Evolutionary conservation across 768 basidiomycete species (phyloP).

Genomic region (Tephrocybe sp.): DNA sequence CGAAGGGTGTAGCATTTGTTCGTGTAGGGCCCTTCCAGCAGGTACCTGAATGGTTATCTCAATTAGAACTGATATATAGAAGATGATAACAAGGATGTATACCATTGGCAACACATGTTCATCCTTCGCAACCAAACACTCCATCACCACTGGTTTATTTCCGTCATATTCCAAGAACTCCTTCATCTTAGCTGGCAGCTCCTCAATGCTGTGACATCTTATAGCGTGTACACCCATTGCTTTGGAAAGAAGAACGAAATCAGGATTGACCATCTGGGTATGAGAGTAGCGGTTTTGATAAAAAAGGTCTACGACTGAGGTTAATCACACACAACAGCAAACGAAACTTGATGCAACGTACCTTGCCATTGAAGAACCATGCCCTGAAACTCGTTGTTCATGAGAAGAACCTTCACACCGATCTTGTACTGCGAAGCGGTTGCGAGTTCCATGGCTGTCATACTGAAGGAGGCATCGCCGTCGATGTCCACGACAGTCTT

Average conservation of each 20-base stretch:
- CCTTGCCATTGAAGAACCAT: conserved; percentile 99
- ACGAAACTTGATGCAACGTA: conserved; percentile 22
- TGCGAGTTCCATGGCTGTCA: conserved; percentile 99
- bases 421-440: conserved; percentile 90
- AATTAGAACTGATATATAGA: conserved; percentile 5
- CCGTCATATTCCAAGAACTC: conserved; percentile 96
- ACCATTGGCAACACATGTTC: conserved; percentile 95
- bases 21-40: conserved; percentile 93
- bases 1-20: conserved; percentile 76
- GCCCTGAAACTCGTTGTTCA: conserved; percentile 98
- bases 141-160: conserved; percentile 83
- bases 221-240: conserved; percentile 96
- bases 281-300: conserved; percentile 97
- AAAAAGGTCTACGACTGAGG: conserved; percentile 67
- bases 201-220: conserved; percentile 62
- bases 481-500: conserved; percentile 96
- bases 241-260: conserved; percentile 86
- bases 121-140: conserved; percentile 79
- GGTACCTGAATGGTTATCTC: conserved; percentile 54
- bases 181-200: conserved; percentile 94
- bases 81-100: conserved; percentile 14
- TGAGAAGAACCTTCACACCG: conserved; percentile 88
- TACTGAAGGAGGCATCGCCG: conserved; percentile 97
- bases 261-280: conserved; percentile 92
- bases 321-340: not conserved